These are phyloP conservation scores for Vigna trinervia DNA, from an alignment of 306 rosid species.

Conservation along the genomic window DNA sequence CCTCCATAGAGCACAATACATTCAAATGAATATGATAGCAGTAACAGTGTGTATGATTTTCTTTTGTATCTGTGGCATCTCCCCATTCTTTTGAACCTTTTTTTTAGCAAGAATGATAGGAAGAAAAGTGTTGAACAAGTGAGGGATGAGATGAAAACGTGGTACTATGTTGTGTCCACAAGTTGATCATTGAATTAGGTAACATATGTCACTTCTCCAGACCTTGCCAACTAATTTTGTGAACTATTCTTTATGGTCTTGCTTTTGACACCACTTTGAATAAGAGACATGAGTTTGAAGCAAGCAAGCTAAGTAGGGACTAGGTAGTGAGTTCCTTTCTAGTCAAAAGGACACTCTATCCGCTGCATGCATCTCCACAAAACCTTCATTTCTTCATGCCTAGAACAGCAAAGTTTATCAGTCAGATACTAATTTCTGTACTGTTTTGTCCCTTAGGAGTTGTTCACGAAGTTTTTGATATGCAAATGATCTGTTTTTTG, in stretches of 20 bases:
- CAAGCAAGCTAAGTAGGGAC: conserved; percentile 57
- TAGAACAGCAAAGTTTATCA: not conserved
- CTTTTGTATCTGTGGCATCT: not conserved
- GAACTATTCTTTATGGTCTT: conserved; percentile 14
- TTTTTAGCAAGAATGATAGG: conserved; percentile 7
- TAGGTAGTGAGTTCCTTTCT: conserved; percentile 50
- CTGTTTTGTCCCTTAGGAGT: not conserved
- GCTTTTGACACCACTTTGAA: conserved; percentile 41
- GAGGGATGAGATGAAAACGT: conserved; percentile 25
- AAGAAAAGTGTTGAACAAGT: conserved; percentile 17
- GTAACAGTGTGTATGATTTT: not conserved
- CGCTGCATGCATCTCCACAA: conserved; percentile 34
- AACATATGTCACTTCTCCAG: conserved; percentile 18
- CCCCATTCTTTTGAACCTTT: not conserved
- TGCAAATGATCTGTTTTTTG: not conserved
- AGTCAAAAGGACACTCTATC: conserved; percentile 48
- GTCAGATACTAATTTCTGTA: not conserved
- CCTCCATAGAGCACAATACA: not conserved
- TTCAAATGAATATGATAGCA: not conserved
- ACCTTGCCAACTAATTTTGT: conserved; percentile 43
- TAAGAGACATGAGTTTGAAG: conserved; percentile 54
- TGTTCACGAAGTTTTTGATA: not conserved
- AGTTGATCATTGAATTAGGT: conserved; percentile 34
- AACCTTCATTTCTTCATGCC: not conserved
- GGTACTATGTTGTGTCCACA: not conserved